Evolutionary conservation across 2,329 filamentous ascomycete genomes (phyloP).

Genomic region (Penicillium sp.): DNA sequence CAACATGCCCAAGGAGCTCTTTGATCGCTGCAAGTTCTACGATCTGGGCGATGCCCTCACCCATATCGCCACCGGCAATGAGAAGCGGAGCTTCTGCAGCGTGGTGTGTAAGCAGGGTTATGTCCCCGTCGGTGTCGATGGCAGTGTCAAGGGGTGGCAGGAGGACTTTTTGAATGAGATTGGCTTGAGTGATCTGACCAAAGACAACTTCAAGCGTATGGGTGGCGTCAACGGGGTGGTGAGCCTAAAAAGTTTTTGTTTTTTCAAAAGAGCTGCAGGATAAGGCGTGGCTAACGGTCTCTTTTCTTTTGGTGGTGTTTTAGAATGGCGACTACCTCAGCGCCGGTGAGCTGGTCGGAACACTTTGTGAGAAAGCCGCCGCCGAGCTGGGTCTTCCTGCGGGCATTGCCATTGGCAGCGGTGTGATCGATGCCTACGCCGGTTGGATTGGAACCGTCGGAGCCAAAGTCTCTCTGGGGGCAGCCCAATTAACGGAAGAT

Average conservation of each 20-base stretch:
- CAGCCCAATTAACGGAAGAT: conserved; percentile 61
- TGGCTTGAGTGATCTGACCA: conserved; percentile 73
- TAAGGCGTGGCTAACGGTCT: conserved; percentile 2
- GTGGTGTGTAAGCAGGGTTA: conserved; percentile 96
- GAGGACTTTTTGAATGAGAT: conserved; percentile 86
- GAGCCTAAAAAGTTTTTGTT: conserved; percentile 45
- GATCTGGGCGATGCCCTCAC: conserved; percentile 90
- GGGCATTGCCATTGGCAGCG: conserved; percentile 88
- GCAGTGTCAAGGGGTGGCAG: conserved; percentile 97
- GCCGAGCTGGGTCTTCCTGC: conserved; percentile 74
- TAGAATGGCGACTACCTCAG: conserved; percentile 90
- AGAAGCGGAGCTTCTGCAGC: conserved; percentile 90
- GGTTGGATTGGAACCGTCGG: conserved; percentile 99
- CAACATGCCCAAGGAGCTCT: conserved; percentile 88
- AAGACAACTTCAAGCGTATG: conserved; percentile 87
- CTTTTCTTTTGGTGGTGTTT: conserved; percentile 4
- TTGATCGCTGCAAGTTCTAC: conserved; percentile 93
- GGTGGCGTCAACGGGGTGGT: conserved; percentile 94
- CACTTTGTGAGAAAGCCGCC: conserved; percentile 75
- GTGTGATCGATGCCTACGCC: conserved; percentile 96
- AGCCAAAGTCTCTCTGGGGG: conserved; percentile 74
- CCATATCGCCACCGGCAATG: conserved; percentile 85
- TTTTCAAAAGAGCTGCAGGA: conserved; percentile 10
- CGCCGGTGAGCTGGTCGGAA: conserved; percentile 84
- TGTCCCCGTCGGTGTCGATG: conserved; percentile 93